phyloP scores from a whole-genome alignment of 495 filamentous ascomycete species.

The Xylaria intraflava region DNA sequence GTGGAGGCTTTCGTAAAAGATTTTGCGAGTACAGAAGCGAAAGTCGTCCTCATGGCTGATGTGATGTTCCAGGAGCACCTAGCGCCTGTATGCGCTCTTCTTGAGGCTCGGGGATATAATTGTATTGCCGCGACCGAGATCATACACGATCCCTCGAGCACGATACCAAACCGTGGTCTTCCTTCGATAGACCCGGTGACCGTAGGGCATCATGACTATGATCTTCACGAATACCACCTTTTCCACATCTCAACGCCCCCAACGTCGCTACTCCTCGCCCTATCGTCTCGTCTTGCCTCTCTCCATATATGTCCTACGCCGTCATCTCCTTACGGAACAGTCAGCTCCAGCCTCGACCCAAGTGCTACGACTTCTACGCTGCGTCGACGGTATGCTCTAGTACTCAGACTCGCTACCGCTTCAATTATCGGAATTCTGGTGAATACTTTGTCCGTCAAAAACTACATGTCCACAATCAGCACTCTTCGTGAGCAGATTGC shows the following conservation, averaged over 20 bases:
- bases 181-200: neutral
- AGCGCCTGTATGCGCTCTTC: slow-evolving; percentile 18
- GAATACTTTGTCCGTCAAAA: slow-evolving; percentile 86
- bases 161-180: slow-evolving; percentile 74
- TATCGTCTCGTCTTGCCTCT: slow-evolving; percentile 70
- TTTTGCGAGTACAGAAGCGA: slow-evolving; percentile 56
- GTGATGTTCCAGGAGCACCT: slow-evolving; percentile 77
- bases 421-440: slow-evolving; percentile 88
- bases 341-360: slow-evolving; percentile 34
- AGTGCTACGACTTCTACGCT: slow-evolving; percentile 47
- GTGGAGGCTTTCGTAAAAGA: slow-evolving; percentile 58
- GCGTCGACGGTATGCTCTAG: slow-evolving; percentile 77
- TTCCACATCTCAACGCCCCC: slow-evolving; percentile 90
- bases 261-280: slow-evolving; percentile 74
- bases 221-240: slow-evolving; percentile 63
- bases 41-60: slow-evolving; percentile 81
- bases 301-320: slow-evolving; percentile 70
- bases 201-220: slow-evolving; percentile 15
- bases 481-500: slow-evolving; percentile 63
- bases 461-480: slow-evolving; percentile 76
- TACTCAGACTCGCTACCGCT: slow-evolving; percentile 72
- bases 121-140: slow-evolving; percentile 63
- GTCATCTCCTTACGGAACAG: slow-evolving; percentile 40
- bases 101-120: slow-evolving; percentile 53
- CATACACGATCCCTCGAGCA: slow-evolving; percentile 69